phyloP scores from a whole-genome alignment of 768 basidiomycete species.

The Rubroboletus satanas region DNA sequence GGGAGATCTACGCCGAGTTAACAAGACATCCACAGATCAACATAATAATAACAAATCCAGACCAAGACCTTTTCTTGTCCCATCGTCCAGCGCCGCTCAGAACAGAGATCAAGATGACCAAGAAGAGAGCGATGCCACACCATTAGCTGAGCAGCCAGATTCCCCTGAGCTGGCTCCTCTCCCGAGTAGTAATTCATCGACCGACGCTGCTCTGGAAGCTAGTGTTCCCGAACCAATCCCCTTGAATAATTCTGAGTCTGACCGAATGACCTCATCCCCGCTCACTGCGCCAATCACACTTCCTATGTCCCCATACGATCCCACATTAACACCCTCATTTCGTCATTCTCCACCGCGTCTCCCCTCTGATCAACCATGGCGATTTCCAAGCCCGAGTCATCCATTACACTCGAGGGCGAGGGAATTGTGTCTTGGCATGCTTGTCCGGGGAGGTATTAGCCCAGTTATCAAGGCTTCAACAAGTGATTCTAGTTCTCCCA shows the following conservation, averaged over 20 bases:
- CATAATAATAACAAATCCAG: constrained; percentile 16
- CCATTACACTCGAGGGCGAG: constrained; percentile 63
- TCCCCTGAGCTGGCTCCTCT: constrained; percentile 21
- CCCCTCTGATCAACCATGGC: constrained; percentile 79
- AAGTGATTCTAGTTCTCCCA: constrained; percentile 30
- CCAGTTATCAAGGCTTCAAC: constrained; percentile 38
- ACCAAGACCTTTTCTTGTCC: constrained; percentile 19
- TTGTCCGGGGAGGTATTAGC: constrained; percentile 51
- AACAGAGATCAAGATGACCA: constrained; percentile 12
- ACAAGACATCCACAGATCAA: constrained; percentile 22
- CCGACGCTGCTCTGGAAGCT: not conserved
- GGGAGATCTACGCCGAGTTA: constrained; percentile 29
- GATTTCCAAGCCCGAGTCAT: constrained; percentile 75
- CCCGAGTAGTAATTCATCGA: not conserved
- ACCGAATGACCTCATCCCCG: constrained; percentile 23
- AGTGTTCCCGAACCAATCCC: not conserved
- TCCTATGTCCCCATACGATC: constrained; percentile 74
- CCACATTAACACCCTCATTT: constrained; percentile 69
- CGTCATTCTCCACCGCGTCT: constrained; percentile 72
- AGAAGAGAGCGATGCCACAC: constrained; percentile 9
- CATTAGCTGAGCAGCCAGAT: constrained; percentile 26
- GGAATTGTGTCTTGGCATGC: constrained; percentile 63
- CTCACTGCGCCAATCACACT: constrained; percentile 29
- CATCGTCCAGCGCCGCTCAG: constrained; percentile 12
- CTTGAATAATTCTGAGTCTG: not conserved